Evolutionary conservation across 2,329 filamentous ascomycete genomes (phyloP).

Genomic region (Clarireedia hainanense): DNA sequence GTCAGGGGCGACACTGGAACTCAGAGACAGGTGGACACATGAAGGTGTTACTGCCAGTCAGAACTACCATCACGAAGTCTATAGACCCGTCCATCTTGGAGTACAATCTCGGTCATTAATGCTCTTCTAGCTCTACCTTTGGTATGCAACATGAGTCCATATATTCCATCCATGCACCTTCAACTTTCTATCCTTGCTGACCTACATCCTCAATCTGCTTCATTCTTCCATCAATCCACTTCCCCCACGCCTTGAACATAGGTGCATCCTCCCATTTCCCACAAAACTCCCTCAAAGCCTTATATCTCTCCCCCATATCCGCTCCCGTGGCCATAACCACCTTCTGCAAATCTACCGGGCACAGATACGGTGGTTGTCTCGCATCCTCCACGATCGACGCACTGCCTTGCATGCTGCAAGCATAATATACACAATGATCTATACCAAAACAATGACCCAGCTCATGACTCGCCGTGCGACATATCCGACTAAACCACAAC

Average conservation of each 20-base stretch:
- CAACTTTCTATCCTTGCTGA: neutral
- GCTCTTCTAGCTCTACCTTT: too few species aligned
- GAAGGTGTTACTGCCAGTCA: too few species aligned
- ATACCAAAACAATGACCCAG: constrained; percentile 61
- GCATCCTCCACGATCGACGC: constrained; percentile 49
- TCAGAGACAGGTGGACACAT: too few species aligned
- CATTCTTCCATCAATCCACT: constrained; percentile 35
- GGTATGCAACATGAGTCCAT: too few species aligned
- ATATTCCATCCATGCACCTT: neutral
- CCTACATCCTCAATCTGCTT: constrained; percentile 1
- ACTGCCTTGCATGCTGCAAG: constrained; percentile 57
- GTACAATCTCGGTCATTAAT: too few species aligned
- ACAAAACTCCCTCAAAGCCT: constrained; percentile 36
- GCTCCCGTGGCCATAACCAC: constrained; percentile 30
- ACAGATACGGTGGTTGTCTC: constrained; percentile 56
- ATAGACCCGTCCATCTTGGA: too few species aligned
- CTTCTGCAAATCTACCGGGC: constrained; percentile 51
- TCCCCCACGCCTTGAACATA: constrained; percentile 39
- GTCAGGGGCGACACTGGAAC: too few species aligned
- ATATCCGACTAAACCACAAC: constrained; percentile 51
- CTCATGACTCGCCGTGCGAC: constrained; percentile 55
- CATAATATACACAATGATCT: constrained; percentile 57
- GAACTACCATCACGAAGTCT: too few species aligned
- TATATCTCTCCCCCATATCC: constrained; percentile 32
- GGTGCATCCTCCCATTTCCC: constrained; percentile 32